phyloP scores from a whole-genome alignment of 1,284 basidiomycete species.

The Heterobasidion annosum region DNA sequence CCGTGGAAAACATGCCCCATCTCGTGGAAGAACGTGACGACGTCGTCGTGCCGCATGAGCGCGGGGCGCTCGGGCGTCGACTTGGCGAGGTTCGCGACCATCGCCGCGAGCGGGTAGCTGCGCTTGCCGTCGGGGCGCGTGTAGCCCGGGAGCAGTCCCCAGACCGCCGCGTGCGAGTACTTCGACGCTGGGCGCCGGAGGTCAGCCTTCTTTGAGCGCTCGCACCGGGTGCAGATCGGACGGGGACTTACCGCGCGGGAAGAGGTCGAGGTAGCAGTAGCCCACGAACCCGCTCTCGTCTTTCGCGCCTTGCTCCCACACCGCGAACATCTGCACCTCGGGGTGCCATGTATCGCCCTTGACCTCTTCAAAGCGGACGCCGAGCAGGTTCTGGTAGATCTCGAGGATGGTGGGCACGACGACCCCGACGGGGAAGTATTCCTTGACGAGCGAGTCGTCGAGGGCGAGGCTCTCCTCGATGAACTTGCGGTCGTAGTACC shows the following conservation, averaged over 20 bases:
- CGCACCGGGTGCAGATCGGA: not conserved
- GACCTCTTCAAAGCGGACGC: slow-evolving; percentile 63
- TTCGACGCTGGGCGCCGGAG: slow-evolving; percentile 44
- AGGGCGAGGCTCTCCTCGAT: slow-evolving; percentile 58
- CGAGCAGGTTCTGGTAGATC: slow-evolving; percentile 74
- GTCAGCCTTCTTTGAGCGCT: too few species aligned
- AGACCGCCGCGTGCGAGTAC: slow-evolving; percentile 83
- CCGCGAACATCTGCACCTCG: slow-evolving; percentile 72
- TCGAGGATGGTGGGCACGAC: slow-evolving; percentile 74
- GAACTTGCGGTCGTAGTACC: slow-evolving; percentile 66
- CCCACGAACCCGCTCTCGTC: slow-evolving; percentile 67
- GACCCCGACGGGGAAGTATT: slow-evolving; percentile 77
- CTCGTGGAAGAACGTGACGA: slow-evolving; percentile 76
- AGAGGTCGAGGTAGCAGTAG: slow-evolving; percentile 80
- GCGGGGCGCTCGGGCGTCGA: slow-evolving; percentile 73
- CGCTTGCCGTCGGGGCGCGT: slow-evolving; percentile 42
- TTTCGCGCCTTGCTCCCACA: slow-evolving; percentile 71
- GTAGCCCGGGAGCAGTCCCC: slow-evolving; percentile 63
- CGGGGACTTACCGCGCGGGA: slow-evolving; percentile 57
- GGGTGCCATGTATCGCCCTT: slow-evolving; percentile 63
- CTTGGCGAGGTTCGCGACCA: slow-evolving; percentile 87
- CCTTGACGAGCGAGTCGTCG: slow-evolving; percentile 71
- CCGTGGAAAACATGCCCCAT: slow-evolving; percentile 88
- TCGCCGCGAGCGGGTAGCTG: slow-evolving; percentile 66
- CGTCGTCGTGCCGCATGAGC: slow-evolving; percentile 75